A percentile compares a stretch with the other conserved stretches of the same genome.
These are phyloP conservation scores for Apiospora arundinis DNA, from an alignment of 2,329 filamentous ascomycete species.

Conservation along the genomic window DNA sequence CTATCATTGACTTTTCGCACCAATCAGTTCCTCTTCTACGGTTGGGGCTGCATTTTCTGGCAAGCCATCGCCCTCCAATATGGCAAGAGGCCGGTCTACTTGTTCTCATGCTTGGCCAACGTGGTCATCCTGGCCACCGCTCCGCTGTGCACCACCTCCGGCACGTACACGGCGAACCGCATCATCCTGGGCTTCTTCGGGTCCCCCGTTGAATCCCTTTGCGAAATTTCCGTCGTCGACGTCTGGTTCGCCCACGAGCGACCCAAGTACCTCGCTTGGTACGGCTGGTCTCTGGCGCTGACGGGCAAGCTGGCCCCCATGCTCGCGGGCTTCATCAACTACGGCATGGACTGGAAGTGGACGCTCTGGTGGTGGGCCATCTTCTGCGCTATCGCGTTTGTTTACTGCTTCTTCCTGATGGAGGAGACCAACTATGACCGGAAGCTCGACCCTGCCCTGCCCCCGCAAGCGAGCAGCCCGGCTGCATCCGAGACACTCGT, in stretches of 20 bases:
- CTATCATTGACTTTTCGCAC: background rate
- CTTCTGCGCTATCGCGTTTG: slow-evolving; percentile 36
- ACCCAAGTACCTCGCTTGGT: slow-evolving; percentile 36
- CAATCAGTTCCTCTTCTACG: slow-evolving; percentile 40
- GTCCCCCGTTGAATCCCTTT: slow-evolving; percentile 39
- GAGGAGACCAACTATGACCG: slow-evolving; percentile 59
- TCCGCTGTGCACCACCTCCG: slow-evolving; percentile 34
- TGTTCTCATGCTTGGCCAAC: slow-evolving; percentile 35
- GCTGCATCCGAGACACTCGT: slow-evolving; percentile 21
- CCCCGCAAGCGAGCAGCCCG: background rate
- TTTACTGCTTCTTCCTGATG: slow-evolving; percentile 55
- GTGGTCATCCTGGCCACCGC: slow-evolving; percentile 36
- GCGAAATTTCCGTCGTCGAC: slow-evolving; percentile 38
- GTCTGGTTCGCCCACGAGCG: slow-evolving; percentile 39
- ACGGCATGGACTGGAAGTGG: slow-evolving; percentile 40
- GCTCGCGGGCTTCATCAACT: slow-evolving; percentile 42
- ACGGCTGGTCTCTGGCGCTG: slow-evolving; percentile 37
- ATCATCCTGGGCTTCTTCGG: slow-evolving; percentile 38
- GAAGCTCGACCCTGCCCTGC: slow-evolving; percentile 20
- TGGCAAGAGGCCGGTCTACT: slow-evolving; percentile 40
- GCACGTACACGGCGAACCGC: slow-evolving; percentile 38
- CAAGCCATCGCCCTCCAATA: slow-evolving; percentile 41
- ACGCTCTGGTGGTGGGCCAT: slow-evolving; percentile 38
- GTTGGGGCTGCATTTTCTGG: slow-evolving; percentile 43
- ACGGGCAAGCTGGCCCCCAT: slow-evolving; percentile 42